Evolutionary conservation across 2,329 filamentous ascomycete genomes (phyloP), one percentile per base, ranked within the genome.

Genomic region (Tolypocladium inflatum): DNA sequence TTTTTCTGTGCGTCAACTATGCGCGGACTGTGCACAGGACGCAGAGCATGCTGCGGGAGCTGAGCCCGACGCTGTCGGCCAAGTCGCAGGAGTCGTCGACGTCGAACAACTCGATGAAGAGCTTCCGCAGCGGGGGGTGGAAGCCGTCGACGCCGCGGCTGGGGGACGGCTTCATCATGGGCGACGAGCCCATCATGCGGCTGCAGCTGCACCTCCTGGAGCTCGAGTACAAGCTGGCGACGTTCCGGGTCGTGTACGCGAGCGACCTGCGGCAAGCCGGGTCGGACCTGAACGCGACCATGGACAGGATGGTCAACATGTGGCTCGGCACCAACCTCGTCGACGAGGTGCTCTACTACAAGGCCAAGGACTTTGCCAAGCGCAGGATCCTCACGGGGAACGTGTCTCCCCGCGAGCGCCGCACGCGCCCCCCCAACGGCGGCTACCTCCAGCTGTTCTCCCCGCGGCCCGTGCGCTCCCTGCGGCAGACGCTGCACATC

Each of bases 1-100:
- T 65, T 50, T 70, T 70, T 45, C 53, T 69, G 15, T 70, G 67
- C 48, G 68, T 69, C 57, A 69, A 70, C 55, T 70, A 70, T 56
- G 59, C 66, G 13, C 62, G 67, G 9, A 57, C 59, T 4, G 45
- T 61, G 37, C 63, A 63, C 19, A 54, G 59, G 33, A 55, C 60
- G 2, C 55, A 62, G 48, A 57, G 58, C 55, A 61, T 58, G 55
- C 33, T 57, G 15, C 55, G 63, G 15, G 64, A 65, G 21, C 59
- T 57, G 13, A 66, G 66, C 45, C 64, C 65, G 1, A 53, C 62
- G 23, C 64, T 63, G 6, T 67, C 65, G 42, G 55, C 57, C 37
- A 59, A 43, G 30, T 68, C 66, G 11, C 63, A 63, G 13, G 63
- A 62, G 33, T 66, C 64, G 17, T 50, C 59, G 3, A 62, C 60